Evolutionary conservation across 208 protist genomes (phyloP), one percentile per base, ranked within the genome.

Genomic region (Wallacemonas sp.): DNA sequence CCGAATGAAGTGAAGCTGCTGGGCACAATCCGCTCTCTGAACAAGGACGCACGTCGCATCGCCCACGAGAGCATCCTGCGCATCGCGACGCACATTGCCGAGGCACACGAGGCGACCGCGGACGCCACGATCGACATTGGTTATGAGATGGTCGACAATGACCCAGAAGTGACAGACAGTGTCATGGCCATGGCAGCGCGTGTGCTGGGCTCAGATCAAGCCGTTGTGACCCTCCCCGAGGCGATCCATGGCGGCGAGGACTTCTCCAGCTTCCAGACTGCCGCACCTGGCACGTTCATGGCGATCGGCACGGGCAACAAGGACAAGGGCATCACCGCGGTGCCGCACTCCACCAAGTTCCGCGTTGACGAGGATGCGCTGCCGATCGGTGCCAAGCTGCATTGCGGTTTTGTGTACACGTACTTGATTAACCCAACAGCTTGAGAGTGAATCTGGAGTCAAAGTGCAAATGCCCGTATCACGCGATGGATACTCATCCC

Each of bases 111-210:
- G 4, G 79, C 73, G 11, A 60, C 69, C 5, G 64, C 81, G 34
- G 55, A 55, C 15, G 47, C 80, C 39, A 65, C 41, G 38, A 77
- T 80, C 56, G 65, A 77, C 34, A 66, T 77, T 28, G 81, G 79
- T 19, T 82, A 88, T 67, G 81, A 88, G 59, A 84, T 86, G 53
- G 83, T 82, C 33, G 66, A 82, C 62, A 88, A 91, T 55, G 76
- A 91, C 42, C 56, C 63, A 21, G 71, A 27, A 3, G 79, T 84
- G 26, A 86, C 74, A 47, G 73, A 67, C 33, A 60, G 62, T 66
- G 62, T 88, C 36, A 70, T 68, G 1, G 64, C 44, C 26, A 63
- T 77, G 24, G 70, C 70, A 47, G 45, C 42, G 71, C 65, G 68
- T 8, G 56, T 87, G 24, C 41, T 76, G 28, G 77, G 70, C 2